Percentiles rank a stretch among this genome's conserved stretches.
phyloP scores from a whole-genome alignment of 2,329 filamentous ascomycete genomes.

The Nectriaceae sp. region DNA sequence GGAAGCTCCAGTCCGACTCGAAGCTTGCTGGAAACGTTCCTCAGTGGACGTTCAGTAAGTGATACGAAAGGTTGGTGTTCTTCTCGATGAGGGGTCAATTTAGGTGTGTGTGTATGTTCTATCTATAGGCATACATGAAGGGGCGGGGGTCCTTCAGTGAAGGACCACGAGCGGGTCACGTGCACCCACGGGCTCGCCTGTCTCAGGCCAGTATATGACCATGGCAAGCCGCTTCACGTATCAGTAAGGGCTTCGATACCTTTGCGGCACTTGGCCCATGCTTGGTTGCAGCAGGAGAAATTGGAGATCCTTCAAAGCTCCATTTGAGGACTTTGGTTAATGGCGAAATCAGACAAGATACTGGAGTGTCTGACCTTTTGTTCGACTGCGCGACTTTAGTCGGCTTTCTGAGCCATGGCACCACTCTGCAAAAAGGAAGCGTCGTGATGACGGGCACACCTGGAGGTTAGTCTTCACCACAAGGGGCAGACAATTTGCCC shows the following conservation, averaged over 20 bases:
- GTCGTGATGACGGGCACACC: slow-evolving; percentile 51
- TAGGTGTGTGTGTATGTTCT: too few relatives aligned
- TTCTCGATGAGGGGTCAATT: too few relatives aligned
- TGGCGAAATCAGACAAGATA: slow-evolving; percentile 48
- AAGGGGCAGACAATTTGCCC: too few relatives aligned
- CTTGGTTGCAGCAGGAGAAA: slow-evolving; percentile 43
- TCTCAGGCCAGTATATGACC: too few relatives aligned
- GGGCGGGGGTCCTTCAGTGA: too few relatives aligned
- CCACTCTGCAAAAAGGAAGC: slow-evolving; percentile 43
- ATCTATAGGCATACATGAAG: too few relatives aligned
- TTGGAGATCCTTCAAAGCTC: slow-evolving; percentile 46
- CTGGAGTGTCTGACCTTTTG: slow-evolving; percentile 42
- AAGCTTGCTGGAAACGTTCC: slow-evolving; percentile 51
- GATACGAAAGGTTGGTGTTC: too few relatives aligned
- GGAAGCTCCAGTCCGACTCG: slow-evolving; percentile 54
- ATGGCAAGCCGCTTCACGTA: too few relatives aligned
- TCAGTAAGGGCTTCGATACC: slow-evolving; percentile 58
- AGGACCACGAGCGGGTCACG: too few relatives aligned
- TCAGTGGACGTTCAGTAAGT: slow-evolving; percentile 52
- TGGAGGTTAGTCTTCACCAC: slow-evolving; percentile 38
- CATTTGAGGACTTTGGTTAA: slow-evolving; percentile 48
- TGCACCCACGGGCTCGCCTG: too few relatives aligned
- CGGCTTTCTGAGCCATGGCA: slow-evolving; percentile 41
- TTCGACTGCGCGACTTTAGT: slow-evolving; percentile 43
- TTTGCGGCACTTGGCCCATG: slow-evolving; percentile 54